Percentiles rank a stretch among this genome's conserved stretches.
Conservation (phyloP, 192 early-diverging fungal genomes). For the Chytriomyces sp. region DNA sequence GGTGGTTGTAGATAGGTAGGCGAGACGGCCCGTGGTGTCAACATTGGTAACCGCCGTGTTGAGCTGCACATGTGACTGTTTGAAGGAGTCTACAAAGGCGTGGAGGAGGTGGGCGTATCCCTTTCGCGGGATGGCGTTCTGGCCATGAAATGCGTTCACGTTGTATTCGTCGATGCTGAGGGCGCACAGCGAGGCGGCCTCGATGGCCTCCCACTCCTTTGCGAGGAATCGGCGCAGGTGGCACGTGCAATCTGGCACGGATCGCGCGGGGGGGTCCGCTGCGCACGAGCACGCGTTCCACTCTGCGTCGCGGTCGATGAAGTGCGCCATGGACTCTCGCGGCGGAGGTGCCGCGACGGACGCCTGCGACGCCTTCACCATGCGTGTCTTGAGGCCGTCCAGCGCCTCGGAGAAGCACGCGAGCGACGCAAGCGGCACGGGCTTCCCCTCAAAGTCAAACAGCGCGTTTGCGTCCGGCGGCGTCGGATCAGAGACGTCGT, state of each 20-base stretch:
- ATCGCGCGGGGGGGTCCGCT: background rate
- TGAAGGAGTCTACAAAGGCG: background rate
- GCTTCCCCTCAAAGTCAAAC: background rate
- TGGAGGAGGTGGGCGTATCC: background rate
- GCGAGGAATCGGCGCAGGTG: background rate
- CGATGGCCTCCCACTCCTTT: background rate
- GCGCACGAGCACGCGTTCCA: background rate
- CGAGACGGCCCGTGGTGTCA: background rate
- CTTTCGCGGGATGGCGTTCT: background rate
- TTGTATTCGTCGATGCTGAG: slow-evolving; percentile 4
- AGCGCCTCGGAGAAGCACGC: background rate
- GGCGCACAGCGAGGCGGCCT: background rate
- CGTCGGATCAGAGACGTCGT: background rate
- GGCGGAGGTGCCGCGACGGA: background rate
- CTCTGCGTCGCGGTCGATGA: background rate
- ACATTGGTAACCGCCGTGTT: background rate
- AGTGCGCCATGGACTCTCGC: background rate
- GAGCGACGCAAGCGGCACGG: background rate
- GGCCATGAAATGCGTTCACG: background rate
- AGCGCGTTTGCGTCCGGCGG: background rate
- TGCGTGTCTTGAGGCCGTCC: background rate
- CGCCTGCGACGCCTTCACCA: background rate
- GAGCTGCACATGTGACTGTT: background rate
- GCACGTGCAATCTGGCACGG: background rate
- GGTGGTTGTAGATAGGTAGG: background rate